Percentiles rank a stretch among this genome's conserved stretches.
These are phyloP conservation scores for Aquilaria yunnanensis DNA, from an alignment of 345 rosid species.

Conservation along the genomic window DNA sequence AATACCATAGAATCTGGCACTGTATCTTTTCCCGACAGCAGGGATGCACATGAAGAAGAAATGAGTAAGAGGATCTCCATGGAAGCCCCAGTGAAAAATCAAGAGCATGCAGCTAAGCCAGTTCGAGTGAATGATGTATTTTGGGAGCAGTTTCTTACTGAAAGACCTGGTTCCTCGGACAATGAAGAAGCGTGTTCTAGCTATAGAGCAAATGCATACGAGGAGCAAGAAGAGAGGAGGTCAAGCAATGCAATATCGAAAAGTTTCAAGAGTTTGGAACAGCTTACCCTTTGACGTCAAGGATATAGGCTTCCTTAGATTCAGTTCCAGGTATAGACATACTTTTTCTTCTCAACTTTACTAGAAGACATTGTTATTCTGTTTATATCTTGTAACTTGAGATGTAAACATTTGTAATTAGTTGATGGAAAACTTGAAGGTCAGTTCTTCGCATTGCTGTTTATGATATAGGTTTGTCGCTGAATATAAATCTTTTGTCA, in stretches of 20 bases:
- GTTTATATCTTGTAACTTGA: too few relatives aligned
- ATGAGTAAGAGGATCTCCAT: slow-evolving; percentile 18
- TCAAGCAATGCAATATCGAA: slow-evolving; percentile 22
- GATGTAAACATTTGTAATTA: too few relatives aligned
- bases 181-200: slow-evolving; percentile 77
- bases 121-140: slow-evolving; percentile 68
- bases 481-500: too few relatives aligned
- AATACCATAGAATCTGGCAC: slow-evolving; percentile 25
- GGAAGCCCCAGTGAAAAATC: slow-evolving; percentile 36
- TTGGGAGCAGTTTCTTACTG: slow-evolving; percentile 92
- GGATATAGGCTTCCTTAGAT: not conserved
- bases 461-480: too few relatives aligned
- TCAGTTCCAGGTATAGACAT: too few relatives aligned
- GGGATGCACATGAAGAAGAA: slow-evolving; percentile 15
- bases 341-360: too few relatives aligned
- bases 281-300: slow-evolving; percentile 47
- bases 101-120: slow-evolving; percentile 37
- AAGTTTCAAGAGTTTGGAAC: slow-evolving; percentile 44
- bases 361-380: too few relatives aligned
- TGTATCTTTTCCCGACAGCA: slow-evolving; percentile 12
- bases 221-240: slow-evolving; percentile 11
- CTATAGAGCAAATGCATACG: slow-evolving; percentile 34
- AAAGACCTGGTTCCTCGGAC: slow-evolving; percentile 69
- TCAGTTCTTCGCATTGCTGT: too few relatives aligned
- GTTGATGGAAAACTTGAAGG: too few relatives aligned